Evolutionary conservation across 257 asterid species (phyloP).

Genomic region (Perilla frutescens): DNA sequence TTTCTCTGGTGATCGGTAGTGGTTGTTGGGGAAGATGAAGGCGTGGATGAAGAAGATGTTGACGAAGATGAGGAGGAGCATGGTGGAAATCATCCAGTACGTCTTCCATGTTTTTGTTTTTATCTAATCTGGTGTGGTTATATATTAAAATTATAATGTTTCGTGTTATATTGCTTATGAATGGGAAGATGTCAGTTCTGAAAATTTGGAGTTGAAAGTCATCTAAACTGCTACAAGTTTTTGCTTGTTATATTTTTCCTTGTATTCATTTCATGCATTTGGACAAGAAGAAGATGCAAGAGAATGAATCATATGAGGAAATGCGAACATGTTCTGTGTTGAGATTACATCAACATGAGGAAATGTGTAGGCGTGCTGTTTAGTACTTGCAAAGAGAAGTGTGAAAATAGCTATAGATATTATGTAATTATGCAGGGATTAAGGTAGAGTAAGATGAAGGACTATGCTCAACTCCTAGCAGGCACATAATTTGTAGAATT

Average conservation of each 20-base stretch:
- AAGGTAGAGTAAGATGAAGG: background rate
- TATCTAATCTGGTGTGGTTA: background rate
- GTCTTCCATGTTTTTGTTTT: slow-evolving; percentile 20
- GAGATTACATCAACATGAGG: background rate
- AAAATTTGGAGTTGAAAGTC: background rate
- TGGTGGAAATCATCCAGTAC: slow-evolving; percentile 75
- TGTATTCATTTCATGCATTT: background rate
- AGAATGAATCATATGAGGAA: background rate
- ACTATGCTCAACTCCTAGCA: slow-evolving; percentile 3
- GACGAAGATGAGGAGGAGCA: slow-evolving; percentile 59
- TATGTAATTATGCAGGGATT: background rate
- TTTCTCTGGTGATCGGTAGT: slow-evolving; percentile 42
- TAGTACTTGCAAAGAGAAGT: background rate
- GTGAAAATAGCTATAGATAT: slow-evolving; percentile 16
- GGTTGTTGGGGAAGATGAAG: slow-evolving; percentile 57
- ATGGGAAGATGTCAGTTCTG: slow-evolving; percentile 3
- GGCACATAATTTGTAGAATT: background rate
- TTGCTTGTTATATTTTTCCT: slow-evolving; percentile 6
- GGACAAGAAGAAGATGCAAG: slow-evolving; percentile 14
- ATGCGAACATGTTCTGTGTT: background rate
- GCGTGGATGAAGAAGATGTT: slow-evolving; percentile 51
- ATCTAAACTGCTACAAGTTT: slow-evolving; percentile 4
- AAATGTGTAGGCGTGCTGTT: background rate
- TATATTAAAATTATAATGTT: slow-evolving; percentile 5
- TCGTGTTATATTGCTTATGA: background rate